These are phyloP conservation scores for Xylaria palmicola DNA, from an alignment of 495 filamentous ascomycete genomes.

Conservation along the genomic window DNA sequence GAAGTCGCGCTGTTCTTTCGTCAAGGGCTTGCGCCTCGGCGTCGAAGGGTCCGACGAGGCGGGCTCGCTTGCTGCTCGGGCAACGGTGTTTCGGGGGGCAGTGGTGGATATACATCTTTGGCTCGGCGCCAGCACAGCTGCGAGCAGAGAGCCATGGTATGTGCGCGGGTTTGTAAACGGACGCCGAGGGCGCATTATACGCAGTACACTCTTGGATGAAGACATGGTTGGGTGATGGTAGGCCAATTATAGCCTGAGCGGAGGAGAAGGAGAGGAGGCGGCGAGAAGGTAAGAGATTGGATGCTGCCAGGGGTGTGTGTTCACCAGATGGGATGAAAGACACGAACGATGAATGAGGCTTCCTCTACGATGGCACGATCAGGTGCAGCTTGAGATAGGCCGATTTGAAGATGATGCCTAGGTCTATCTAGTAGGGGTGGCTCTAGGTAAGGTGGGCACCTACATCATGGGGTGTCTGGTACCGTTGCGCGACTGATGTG, in stretches of 20 bases:
- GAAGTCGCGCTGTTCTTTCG: constrained; percentile 66
- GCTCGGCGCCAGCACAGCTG: background rate
- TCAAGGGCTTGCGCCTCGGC: constrained; percentile 59
- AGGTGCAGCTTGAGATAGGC: background rate
- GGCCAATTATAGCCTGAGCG: background rate
- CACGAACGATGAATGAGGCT: background rate
- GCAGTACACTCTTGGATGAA: background rate
- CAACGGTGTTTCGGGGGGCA: background rate
- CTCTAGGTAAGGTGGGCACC: background rate
- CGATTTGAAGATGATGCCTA: no score
- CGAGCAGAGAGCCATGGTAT: background rate
- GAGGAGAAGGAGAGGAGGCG: background rate
- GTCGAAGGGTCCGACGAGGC: constrained; percentile 13
- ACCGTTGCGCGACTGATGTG: background rate
- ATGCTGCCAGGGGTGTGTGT: background rate
- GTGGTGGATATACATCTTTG: constrained; percentile 1
- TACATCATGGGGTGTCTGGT: no score
- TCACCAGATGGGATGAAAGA: no score
- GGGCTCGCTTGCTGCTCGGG: constrained; percentile 12
- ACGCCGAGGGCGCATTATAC: background rate
- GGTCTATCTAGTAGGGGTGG: no score
- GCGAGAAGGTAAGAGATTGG: background rate
- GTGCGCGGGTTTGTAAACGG: background rate
- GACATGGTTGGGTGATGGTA: background rate
- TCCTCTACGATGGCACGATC: background rate